Conservation (phyloP, 2,329 filamentous ascomycete genomes). For the Ophiocordyceps sinensis region DNA sequence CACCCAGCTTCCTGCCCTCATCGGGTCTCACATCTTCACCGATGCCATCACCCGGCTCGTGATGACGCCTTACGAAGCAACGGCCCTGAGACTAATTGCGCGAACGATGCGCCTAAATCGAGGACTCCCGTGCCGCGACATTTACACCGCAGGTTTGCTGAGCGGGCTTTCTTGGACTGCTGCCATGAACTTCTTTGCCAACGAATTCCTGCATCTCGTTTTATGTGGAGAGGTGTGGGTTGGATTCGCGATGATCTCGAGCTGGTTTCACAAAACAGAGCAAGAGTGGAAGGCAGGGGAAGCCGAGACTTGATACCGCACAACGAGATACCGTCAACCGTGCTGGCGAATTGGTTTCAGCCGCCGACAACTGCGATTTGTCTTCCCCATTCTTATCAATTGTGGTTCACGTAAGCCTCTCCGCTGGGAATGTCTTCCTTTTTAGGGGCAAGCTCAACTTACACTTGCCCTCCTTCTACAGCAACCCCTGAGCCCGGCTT, state of each 20-base stretch:
- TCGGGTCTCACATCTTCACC: constrained; percentile 31
- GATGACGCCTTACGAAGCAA: constrained; percentile 31
- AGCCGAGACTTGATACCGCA: constrained; percentile 1
- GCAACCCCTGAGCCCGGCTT: no score
- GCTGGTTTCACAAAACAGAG: constrained; percentile 25
- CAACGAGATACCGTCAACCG: no score
- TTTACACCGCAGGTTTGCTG: constrained; percentile 22
- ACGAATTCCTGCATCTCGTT: constrained; percentile 30
- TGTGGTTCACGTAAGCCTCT: no score
- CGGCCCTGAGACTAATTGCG: constrained; percentile 29
- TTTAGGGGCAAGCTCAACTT: no score
- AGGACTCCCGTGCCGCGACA: constrained; percentile 21
- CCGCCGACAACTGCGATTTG: no score
- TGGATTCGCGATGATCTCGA: constrained; percentile 20
- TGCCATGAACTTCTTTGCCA: constrained; percentile 28
- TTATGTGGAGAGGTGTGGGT: constrained; percentile 32
- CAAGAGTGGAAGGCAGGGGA: constrained; percentile 27
- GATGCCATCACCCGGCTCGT: constrained; percentile 26
- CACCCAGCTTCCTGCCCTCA: constrained; percentile 33
- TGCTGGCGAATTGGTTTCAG: no score
- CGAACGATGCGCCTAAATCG: constrained; percentile 23
- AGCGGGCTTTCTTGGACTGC: constrained; percentile 23
- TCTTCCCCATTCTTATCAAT: no score
- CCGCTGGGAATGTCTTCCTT: no score
- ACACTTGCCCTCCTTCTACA: no score